Conservation (phyloP, 2,329 filamentous ascomycete genomes). For the Colletotrichum trifolii region DNA sequence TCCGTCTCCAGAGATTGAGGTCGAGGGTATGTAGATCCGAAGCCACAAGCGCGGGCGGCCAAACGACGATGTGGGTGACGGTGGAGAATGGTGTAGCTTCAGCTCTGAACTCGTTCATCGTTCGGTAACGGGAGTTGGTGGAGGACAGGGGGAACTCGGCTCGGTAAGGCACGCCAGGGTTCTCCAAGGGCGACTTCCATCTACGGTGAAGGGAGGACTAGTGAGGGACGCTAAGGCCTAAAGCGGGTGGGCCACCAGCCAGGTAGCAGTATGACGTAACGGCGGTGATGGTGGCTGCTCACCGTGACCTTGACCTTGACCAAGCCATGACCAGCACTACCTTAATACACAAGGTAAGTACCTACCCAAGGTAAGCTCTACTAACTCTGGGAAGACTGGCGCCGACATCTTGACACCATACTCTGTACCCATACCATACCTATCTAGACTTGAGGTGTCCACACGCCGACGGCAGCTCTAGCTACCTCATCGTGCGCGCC, state of each 20-base stretch:
- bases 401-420: slow-evolving; percentile 14
- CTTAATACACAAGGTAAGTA: no score
- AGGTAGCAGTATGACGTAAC: slow-evolving; percentile 33
- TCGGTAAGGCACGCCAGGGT: not conserved
- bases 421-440: not conserved
- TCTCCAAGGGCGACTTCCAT: not conserved
- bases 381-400: not conserved
- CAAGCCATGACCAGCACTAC: slow-evolving; percentile 4
- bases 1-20: slow-evolving; percentile 6
- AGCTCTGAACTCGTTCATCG: not conserved
- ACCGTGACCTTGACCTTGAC: slow-evolving; percentile 26
- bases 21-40: slow-evolving; percentile 13
- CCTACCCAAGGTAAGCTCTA: no score
- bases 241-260: slow-evolving; percentile 26
- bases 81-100: not conserved
- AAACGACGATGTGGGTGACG: slow-evolving; percentile 5
- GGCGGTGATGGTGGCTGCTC: slow-evolving; percentile 21
- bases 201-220: not conserved
- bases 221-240: slow-evolving; percentile 16
- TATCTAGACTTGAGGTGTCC: no score
- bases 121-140: slow-evolving; percentile 14
- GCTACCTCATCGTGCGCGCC: slow-evolving; percentile 21
- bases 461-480: no score
- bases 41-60: slow-evolving; percentile 20
- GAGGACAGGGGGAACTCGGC: slow-evolving; percentile 7